Base-by-base conservation (phyloP, 2,329 filamentous ascomycete genomes). In the Xylaria arbuscula region DNA sequence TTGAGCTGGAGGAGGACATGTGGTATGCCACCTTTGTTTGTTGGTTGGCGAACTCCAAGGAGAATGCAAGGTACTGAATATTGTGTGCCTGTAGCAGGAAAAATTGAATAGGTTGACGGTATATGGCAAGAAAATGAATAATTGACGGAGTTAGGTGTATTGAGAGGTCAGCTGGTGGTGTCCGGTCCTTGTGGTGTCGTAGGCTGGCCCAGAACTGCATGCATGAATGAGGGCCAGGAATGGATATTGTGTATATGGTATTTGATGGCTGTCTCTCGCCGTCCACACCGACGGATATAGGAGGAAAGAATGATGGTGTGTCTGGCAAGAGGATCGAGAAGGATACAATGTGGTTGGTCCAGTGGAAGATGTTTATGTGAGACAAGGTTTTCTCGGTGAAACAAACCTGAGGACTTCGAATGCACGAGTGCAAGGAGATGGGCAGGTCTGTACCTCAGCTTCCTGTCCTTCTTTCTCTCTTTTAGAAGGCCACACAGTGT, bases 341-440 rank as follows among this genome's bases (percentile, higher is more conserved):
- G 55, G 57, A 59, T 54, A 51, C 38, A 34, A 58, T 34, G 62
- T 36, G 53, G 32, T 51, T 28, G 53, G 34, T 42, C 40, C 22
- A 50, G 47, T 61, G 40, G 66, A 66, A 61, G 5, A 61, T 36
- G 10, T 47, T 36, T 34, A 17, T 15, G 63, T 57, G 24, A 62
- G 40, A 62, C 66, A 60, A 59, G 48, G 55, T 62, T 65, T 54
- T 38, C 19, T 22, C 54, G 48, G 55, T 56, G 56, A 42, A 55
- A 68, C 62, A 38, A 59, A 36, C 38, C 13, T 45, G 32, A 22
- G 36, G n/a, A 42, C 56, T 56, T 58, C 62, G 53, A 55, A 45
- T 45, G 47, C 36, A 62, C 56, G 28, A 47, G 61, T 62, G 57
- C 38, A 48, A 51, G 9, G 15, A 53, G 50, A 36, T 34, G 32